phyloP scores from a whole-genome alignment of 1,284 basidiomycete species.

The Ustilago curta region DNA sequence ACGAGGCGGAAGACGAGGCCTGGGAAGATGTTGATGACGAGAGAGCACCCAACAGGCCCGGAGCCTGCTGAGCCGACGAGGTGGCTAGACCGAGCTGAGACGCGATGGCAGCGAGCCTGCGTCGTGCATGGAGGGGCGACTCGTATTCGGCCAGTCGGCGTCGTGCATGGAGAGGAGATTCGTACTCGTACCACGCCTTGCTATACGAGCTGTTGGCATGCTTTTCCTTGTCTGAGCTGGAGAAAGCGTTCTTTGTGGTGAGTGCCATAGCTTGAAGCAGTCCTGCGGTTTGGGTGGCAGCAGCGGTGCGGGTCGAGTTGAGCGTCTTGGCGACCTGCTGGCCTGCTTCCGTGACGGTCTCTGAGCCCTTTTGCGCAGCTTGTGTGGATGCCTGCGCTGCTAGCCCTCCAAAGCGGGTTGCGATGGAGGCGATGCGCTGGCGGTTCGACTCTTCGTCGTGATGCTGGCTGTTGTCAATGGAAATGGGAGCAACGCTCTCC shows the following conservation, averaged over 20 bases:
- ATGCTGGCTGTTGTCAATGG: neutral
- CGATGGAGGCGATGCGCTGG: slow-evolving; percentile 40
- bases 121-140: slow-evolving; percentile 45
- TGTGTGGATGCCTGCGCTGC: slow-evolving; percentile 28
- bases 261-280: slow-evolving; percentile 51
- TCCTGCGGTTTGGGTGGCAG: slow-evolving; percentile 35
- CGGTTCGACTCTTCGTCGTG: slow-evolving; percentile 25
- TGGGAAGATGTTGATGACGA: slow-evolving; percentile 7
- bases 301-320: slow-evolving; percentile 24
- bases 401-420: slow-evolving; percentile 38
- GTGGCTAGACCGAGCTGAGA: slow-evolving; percentile 53
- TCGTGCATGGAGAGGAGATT: slow-evolving; percentile 38
- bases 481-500: neutral
- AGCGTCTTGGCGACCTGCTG: slow-evolving; percentile 27
- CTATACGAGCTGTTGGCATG: slow-evolving; percentile 12
- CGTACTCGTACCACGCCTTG: slow-evolving; percentile 44
- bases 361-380: slow-evolving; percentile 28
- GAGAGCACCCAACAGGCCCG: slow-evolving; percentile 19
- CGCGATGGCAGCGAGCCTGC: slow-evolving; percentile 51
- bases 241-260: slow-evolving; percentile 31
- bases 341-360: slow-evolving; percentile 23
- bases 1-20: neutral
- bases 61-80: slow-evolving; percentile 35
- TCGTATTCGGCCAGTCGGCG: slow-evolving; percentile 32
- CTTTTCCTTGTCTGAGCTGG: slow-evolving; percentile 15